Evolutionary conservation across 164 flowering plant genomes (phyloP), one percentile per base, ranked within the genome.

Genomic region (Macadamia tetraphylla): DNA sequence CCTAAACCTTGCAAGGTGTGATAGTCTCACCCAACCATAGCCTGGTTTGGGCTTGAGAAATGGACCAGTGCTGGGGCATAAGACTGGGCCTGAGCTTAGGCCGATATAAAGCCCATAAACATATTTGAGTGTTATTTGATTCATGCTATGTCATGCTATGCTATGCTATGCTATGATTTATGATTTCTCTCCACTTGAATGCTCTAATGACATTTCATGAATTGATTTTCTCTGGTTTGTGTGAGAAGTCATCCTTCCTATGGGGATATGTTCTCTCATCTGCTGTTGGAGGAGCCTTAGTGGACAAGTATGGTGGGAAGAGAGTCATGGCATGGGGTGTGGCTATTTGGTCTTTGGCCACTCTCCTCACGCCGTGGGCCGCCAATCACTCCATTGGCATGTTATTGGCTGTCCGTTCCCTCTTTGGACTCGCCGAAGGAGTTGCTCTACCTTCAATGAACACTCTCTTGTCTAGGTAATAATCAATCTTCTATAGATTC

Each of bases 221-320:
- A 59, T 58, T 70, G 3, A 0, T 64, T 31, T 2, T 2, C 40
- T 35, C 40, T 35, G 3, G 14, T 46, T 35, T 5, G 14, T 46
- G 53, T 57, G 30, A 68, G 75, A 72, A 92, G 98, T 92, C 98
- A 53, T 94, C 98, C 0, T 94, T 94, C 73, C 89, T 94, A 42
- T 94, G 98, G 98, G 98, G 98, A 64, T 94, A 94, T 80, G 81
- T 91, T 56, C 79, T 90, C 67, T 91, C 98, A 1, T 94, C 98
- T 9, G 76, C 85, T 12, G 70, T 87, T 14, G 96, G 97, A 66
- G 98, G 98, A 77, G 94, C 84, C 9, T 73, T 94, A 70, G 92
- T 88, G 2, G 98, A 94, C 76, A 85, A 75, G 75, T 88, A 89
- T 65, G 98, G 98, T 23, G 98, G 97, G 18, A 89, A 89, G 69